phyloP scores from a whole-genome alignment of 2,329 filamentous ascomycete species.

The Talaromyces marneffei region DNA sequence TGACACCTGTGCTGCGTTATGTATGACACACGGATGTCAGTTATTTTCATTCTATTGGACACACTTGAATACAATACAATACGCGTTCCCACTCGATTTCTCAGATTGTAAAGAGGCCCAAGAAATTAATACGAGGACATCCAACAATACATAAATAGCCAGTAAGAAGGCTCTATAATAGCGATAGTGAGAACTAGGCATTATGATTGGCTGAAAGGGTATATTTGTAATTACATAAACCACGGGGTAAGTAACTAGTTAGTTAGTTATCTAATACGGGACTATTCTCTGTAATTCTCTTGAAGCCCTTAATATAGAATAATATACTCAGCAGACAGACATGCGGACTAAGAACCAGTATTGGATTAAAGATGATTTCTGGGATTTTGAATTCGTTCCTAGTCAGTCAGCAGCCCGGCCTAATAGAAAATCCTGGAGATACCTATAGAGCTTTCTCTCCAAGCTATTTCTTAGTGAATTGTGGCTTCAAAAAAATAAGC shows the following conservation, averaged over 20 bases:
- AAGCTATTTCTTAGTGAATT: slow-evolving; percentile 17
- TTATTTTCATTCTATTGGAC: neutral
- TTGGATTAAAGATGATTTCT: no score
- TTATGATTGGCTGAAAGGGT: no score
- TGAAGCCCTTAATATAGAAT: no score
- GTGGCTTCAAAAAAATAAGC: slow-evolving; percentile 15
- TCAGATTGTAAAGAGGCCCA: no score
- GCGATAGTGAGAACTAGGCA: no score
- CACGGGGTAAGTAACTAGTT: no score
- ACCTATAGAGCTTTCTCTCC: slow-evolving; percentile 14
- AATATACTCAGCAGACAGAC: slow-evolving; percentile 25
- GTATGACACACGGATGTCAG: neutral
- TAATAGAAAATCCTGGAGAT: neutral
- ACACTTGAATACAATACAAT: neutral
- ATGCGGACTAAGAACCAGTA: slow-evolving; percentile 29
- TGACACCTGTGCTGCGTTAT: neutral
- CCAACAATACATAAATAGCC: no score
- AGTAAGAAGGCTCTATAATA: no score
- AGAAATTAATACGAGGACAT: no score
- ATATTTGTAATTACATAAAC: no score
- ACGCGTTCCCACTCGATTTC: neutral
- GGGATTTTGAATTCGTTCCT: slow-evolving; percentile 6
- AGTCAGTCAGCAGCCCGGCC: neutral
- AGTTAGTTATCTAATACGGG: no score
- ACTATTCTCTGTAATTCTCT: no score